These are phyloP conservation scores for Nakataea oryzae DNA, from an alignment of 2,329 filamentous ascomycete genomes.

Conservation along the genomic window DNA sequence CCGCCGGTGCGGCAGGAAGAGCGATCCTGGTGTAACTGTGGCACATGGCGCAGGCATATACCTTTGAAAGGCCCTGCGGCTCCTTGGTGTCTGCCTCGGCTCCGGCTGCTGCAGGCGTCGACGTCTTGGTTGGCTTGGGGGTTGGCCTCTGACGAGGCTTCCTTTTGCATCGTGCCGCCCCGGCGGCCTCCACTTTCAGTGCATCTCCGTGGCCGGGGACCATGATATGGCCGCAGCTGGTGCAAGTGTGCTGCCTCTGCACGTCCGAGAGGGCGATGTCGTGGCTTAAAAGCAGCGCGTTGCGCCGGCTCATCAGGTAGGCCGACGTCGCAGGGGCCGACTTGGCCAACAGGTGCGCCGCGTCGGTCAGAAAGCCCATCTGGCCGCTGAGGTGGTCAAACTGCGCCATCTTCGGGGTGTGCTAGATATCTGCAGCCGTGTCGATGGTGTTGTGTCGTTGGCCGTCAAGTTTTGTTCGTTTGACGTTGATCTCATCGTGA, in stretches of 20 bases:
- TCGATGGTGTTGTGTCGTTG: background rate
- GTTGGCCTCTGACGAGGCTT: background rate
- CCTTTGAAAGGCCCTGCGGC: constrained; percentile 22
- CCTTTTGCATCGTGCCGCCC: constrained; percentile 33
- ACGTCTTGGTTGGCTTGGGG: background rate
- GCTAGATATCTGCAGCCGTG: background rate
- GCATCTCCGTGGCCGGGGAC: constrained; percentile 35
- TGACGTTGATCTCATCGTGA: background rate
- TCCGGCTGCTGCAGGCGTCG: background rate
- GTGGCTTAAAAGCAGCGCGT: constrained; percentile 36
- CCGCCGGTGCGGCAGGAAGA: constrained; percentile 24
- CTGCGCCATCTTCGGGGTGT: constrained; percentile 3
- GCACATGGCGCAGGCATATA: constrained; percentile 34
- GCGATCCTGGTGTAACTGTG: constrained; percentile 28
- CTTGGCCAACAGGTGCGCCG: constrained; percentile 44
- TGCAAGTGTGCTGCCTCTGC: constrained; percentile 46
- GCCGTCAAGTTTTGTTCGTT: background rate
- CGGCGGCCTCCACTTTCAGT: constrained; percentile 25
- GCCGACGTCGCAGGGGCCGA: constrained; percentile 47
- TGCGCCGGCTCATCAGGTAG: constrained; percentile 45
- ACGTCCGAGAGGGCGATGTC: constrained; percentile 31
- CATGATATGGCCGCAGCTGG: constrained; percentile 50
- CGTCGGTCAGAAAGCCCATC: constrained; percentile 41
- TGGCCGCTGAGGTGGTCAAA: constrained; percentile 14
- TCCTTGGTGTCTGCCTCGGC: background rate